These are phyloP conservation scores for Gracilaria domingensis DNA, from an alignment of 23 red algal species.

Conservation along the genomic window DNA sequence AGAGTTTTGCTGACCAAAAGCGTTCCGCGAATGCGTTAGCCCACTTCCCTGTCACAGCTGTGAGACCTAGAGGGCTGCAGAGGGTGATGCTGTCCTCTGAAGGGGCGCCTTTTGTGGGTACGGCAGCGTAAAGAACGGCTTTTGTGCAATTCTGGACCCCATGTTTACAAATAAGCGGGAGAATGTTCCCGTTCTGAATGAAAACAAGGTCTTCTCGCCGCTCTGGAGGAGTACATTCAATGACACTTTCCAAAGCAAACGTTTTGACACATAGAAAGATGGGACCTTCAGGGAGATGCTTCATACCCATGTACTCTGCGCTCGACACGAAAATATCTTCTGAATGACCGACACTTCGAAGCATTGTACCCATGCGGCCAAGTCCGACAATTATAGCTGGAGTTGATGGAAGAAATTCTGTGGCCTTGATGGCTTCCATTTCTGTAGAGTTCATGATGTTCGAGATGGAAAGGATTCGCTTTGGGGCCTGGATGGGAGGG, in stretches of 20 bases:
- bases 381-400: background rate
- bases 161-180: background rate
- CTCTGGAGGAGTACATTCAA: background rate
- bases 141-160: slow-evolving; percentile 5
- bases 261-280: slow-evolving; percentile 3
- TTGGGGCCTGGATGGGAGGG: background rate
- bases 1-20: background rate
- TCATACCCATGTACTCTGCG: background rate
- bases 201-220: slow-evolving; percentile 8
- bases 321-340: background rate
- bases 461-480: background rate
- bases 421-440: background rate
- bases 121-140: slow-evolving; percentile 2
- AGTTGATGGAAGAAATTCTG: background rate
- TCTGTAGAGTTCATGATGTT: background rate
- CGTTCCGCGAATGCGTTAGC: background rate
- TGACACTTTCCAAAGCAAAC: background rate
- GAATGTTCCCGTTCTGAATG: slow-evolving; percentile 16
- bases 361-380: background rate
- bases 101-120: background rate
- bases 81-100: slow-evolving; percentile 2
- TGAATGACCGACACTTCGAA: slow-evolving; percentile 1
- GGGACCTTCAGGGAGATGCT: background rate
- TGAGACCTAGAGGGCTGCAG: slow-evolving; percentile 14
- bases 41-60: background rate